A percentile compares a stretch with the other conserved stretches of the same genome.
Evolutionary conservation across 805 yeast species (phyloP).

Genomic region (Pichia scutulata): DNA sequence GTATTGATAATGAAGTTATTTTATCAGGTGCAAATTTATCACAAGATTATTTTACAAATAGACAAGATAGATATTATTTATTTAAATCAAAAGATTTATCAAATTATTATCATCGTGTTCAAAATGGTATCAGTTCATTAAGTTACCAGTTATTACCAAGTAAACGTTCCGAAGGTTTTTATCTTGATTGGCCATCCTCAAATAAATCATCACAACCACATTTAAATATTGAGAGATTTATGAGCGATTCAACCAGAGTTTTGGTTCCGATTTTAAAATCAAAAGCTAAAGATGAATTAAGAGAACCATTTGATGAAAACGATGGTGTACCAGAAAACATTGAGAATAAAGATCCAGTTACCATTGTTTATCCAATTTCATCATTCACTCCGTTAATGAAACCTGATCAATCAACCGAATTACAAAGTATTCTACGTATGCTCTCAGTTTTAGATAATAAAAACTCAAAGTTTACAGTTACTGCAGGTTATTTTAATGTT

Average conservation of each 20-base stretch:
- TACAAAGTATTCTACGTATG: constrained; percentile 55
- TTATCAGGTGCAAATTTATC: constrained; percentile 90
- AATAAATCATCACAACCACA: constrained; percentile 66
- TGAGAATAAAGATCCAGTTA: constrained; percentile 28
- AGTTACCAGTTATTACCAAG: constrained; percentile 58
- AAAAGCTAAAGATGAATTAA: constrained; percentile 17
- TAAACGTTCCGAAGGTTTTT: constrained; percentile 36
- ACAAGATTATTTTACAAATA: constrained; percentile 82
- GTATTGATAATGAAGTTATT: constrained; percentile 84
- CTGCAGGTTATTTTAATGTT: constrained; percentile 96
- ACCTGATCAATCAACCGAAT: constrained; percentile 73
- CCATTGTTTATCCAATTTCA: constrained; percentile 82
- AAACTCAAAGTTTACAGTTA: constrained; percentile 67
- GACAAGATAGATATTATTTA: constrained; percentile 87
- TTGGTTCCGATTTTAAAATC: constrained; percentile 54
- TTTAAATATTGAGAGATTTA: constrained; percentile 41
- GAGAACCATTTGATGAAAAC: constrained; percentile 6
- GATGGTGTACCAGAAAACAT: constrained; percentile 1
- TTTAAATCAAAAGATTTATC: constrained; percentile 53
- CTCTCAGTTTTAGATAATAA: constrained; percentile 51
- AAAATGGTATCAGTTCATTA: constrained; percentile 54
- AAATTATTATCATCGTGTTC: constrained; percentile 69
- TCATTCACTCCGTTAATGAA: constrained; percentile 79
- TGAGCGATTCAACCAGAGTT: constrained; percentile 46
- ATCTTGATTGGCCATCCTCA: constrained; percentile 64